Base-by-base conservation (phyloP, 331 rosid genomes). In the Saraca asoca region DNA sequence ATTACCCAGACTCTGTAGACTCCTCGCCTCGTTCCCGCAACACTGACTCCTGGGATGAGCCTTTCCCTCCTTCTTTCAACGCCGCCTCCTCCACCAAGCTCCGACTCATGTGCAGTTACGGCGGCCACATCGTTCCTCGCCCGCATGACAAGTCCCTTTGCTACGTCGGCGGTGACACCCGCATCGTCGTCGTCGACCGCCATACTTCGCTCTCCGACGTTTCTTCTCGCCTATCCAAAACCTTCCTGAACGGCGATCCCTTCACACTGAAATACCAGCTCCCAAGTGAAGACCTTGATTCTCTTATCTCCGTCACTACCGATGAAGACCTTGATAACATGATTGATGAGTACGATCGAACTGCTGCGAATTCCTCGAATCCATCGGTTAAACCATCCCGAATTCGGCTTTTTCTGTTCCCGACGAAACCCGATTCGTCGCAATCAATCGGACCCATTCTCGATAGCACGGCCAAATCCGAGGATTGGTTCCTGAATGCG, bases 41-140 rank as follows among this genome's bases (percentile, higher is more conserved):
- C 88, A 82, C 86, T 8, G 96, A 94, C 15, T 73, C 86, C 2
- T 90, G 95, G 96, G 99, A 90, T 48, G 97, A 93, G n/a, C 82
- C 95, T 0, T 61, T 73, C 13, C 90, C 92, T 4, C 9, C 77
- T 0, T 33, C 74, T n/a, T n/a, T n/a, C 50, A 4, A 31, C 0
- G 39, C 77, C 16, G 66, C 86, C 17, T 68, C 82, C 11, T 44
- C 79, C 2, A 1, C 65, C 2, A 80, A 87, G 51, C 92, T 94
- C 58, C 97, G 97, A 6, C 83, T 94, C 2, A 94, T 94, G 99
- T 94, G 99, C 76, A 93, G 98, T 77, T 93, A 85, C 51, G 96
- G 91, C 42, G 98, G 98, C 1, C 96, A 93, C 78, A 94, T 94
- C 78, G 88, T 90, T n/a, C 99, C 98, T 1, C 91, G 98, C 5